A percentile compares a stretch with the other conserved stretches of the same genome.
phyloP scores from a whole-genome alignment of 2,329 filamentous ascomycete genomes.

The Colletotrichum sp. region DNA sequence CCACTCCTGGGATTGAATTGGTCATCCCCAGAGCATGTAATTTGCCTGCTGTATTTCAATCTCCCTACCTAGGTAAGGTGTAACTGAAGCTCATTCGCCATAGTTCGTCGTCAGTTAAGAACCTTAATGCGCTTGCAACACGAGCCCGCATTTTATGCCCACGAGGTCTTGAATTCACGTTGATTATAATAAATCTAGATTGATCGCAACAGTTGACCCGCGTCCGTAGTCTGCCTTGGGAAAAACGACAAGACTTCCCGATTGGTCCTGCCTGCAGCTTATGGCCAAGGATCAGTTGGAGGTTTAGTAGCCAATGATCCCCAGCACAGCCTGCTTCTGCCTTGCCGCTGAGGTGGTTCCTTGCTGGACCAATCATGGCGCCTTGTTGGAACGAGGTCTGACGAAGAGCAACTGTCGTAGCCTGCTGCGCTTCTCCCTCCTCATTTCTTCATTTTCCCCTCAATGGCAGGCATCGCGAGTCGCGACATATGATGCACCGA shows the following conservation, averaged over 20 bases:
- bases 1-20: rapidly evolving
- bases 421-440: neutral
- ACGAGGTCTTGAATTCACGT: no score
- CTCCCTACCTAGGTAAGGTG: no score
- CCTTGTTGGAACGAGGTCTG: neutral
- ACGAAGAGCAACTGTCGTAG: neutral
- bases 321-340: neutral
- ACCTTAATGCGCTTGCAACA: no score
- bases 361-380: neutral
- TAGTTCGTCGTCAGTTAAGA: no score
- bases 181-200: neutral
- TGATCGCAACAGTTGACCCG: rapidly evolving
- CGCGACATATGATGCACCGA: neutral
- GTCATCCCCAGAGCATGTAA: rapidly evolving
- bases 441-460: neutral
- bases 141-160: no score
- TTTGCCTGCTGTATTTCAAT: rapidly evolving
- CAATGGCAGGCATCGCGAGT: neutral
- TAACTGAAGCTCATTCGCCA: neutral
- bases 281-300: neutral
- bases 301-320: neutral
- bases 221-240: neutral
- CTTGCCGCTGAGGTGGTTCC: neutral
- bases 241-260: no score
- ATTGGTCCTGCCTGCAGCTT: neutral